A percentile compares a stretch with the other conserved stretches of the same genome.
Conservation (phyloP, 129 eudicot genomes). For the Lactuca saligna region DNA sequence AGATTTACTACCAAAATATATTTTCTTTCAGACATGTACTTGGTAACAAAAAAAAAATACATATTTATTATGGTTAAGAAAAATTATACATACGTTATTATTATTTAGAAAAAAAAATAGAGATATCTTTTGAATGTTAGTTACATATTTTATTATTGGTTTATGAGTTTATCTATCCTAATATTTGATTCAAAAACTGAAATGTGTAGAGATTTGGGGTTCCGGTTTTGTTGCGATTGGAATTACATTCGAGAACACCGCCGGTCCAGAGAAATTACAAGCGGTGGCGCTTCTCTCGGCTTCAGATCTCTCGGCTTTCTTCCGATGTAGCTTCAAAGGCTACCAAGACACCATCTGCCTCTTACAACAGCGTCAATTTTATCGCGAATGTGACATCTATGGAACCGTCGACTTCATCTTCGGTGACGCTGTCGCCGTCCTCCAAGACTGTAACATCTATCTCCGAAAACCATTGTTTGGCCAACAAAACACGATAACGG, state of each 20-base stretch:
- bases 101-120: too few relatives aligned
- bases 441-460: conserved; percentile 49
- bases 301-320: conserved; percentile 38
- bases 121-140: too few relatives aligned
- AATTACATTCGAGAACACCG: conserved; percentile 50
- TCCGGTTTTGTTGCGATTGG: conserved; percentile 37
- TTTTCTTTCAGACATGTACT: too few relatives aligned
- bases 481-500: conserved; percentile 36
- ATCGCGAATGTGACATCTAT: conserved; percentile 47
- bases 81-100: too few relatives aligned
- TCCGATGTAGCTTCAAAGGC: conserved; percentile 55
- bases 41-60: too few relatives aligned
- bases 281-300: conserved; percentile 42
- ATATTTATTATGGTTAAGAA: too few relatives aligned
- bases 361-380: conserved; percentile 31
- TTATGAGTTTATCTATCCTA: neutral
- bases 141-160: too few relatives aligned
- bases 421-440: conserved; percentile 41
- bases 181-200: too few relatives aligned
- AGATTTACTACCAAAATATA: too few relatives aligned
- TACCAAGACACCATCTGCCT: conserved; percentile 48
- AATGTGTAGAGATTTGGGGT: conserved; percentile 36
- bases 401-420: conserved; percentile 51
- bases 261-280: conserved; percentile 39
- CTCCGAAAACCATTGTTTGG: conserved; percentile 26